phyloP scores from a whole-genome alignment of 805 yeast species.

The Saccharomycopsis vini region DNA sequence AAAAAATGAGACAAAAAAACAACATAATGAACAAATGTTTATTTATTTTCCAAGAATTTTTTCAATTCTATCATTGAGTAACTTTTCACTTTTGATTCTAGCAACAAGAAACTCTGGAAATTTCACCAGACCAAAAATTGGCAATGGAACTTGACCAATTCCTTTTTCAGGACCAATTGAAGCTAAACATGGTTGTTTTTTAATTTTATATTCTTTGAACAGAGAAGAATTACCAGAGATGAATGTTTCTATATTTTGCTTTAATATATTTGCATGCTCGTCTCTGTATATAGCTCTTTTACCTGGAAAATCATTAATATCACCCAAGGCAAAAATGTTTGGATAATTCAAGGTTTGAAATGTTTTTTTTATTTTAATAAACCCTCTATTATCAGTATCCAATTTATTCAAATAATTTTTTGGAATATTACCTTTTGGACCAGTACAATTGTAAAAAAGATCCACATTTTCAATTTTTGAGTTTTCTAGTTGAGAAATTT shows the following conservation, averaged over 20 bases:
- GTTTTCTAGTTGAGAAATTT: background rate
- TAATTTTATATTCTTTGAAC: background rate
- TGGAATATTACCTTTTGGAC: constrained; percentile 15
- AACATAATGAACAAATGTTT: too few relatives aligned
- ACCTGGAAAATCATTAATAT: constrained; percentile 16
- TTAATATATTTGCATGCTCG: constrained; percentile 13
- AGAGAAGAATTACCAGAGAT: background rate
- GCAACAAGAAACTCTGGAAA: constrained; percentile 20
- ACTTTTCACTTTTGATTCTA: constrained; percentile 16
- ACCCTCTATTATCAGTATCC: constrained; percentile 7
- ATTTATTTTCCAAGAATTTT: constrained; percentile 1
- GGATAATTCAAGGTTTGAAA: constrained; percentile 18
- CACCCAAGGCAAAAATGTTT: constrained; percentile 24
- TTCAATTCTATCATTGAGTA: constrained; percentile 11
- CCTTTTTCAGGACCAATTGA: constrained; percentile 20
- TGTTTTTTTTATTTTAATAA: constrained; percentile 12
- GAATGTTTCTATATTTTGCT: constrained; percentile 17
- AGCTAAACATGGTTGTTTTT: background rate
- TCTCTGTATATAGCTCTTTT: constrained; percentile 17
- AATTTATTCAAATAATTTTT: constrained; percentile 5
- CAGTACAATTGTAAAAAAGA: constrained; percentile 9
- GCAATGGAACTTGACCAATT: constrained; percentile 21
- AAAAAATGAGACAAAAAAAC: too few relatives aligned
- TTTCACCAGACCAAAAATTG: constrained; percentile 19
- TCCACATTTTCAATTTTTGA: constrained; percentile 14